phyloP scores from a whole-genome alignment of 2,329 filamentous ascomycete genomes.

The Aspergillus piperis region DNA sequence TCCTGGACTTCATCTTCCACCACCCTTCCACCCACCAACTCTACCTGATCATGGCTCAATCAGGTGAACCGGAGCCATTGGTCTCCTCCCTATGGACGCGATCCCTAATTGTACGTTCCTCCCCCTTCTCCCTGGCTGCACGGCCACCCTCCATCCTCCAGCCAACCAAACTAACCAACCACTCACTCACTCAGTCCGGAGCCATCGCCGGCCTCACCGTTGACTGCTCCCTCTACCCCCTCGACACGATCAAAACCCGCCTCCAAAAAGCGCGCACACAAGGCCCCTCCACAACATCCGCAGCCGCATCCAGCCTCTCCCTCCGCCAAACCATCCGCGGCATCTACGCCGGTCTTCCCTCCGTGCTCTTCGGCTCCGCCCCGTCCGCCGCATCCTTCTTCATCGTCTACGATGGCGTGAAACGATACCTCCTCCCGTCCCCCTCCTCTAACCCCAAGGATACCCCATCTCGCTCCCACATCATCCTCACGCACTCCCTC shows the following conservation, averaged over 20 bases:
- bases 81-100: conserved; percentile 47
- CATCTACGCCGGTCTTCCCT: conserved; percentile 90
- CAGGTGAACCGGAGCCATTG: conserved; percentile 35
- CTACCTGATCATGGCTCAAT: conserved; percentile 2
- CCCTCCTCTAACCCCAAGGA: conserved; percentile 17
- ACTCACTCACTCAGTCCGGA: conserved; percentile 62
- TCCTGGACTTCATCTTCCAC: background rate
- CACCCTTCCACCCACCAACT: background rate
- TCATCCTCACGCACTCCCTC: conserved; percentile 68
- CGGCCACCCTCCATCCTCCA: background rate
- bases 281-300: conserved; percentile 55
- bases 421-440: conserved; percentile 52
- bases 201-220: conserved; percentile 92
- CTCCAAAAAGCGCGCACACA: conserved; percentile 69
- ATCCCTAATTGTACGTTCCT: conserved; percentile 40
- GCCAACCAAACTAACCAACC: conserved; percentile 8
- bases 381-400: conserved; percentile 97
- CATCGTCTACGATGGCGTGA: conserved; percentile 83
- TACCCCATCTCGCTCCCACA: conserved; percentile 35
- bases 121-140: background rate
- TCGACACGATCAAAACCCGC: conserved; percentile 98
- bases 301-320: conserved; percentile 62
- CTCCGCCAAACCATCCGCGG: conserved; percentile 83
- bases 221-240: conserved; percentile 93
- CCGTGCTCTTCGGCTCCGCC: conserved; percentile 84